Conservation (phyloP, 768 basidiomycete genomes). For the Boletus fagicola region DNA sequence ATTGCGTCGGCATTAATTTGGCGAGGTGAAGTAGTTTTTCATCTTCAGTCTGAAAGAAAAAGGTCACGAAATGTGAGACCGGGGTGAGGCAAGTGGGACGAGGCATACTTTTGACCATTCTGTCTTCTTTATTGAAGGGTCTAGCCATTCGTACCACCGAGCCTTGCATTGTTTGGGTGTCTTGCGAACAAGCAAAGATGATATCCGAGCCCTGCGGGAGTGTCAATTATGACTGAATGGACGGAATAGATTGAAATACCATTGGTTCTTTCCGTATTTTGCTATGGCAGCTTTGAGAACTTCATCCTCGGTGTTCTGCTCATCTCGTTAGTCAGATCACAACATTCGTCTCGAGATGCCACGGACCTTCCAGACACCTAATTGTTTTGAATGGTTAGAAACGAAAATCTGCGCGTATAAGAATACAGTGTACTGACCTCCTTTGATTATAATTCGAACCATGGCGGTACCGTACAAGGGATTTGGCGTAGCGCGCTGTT, state of each 20-base stretch:
- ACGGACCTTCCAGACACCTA: slow-evolving; percentile 83
- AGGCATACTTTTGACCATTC: slow-evolving; percentile 92
- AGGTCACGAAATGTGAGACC: neutral
- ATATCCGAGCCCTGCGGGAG: slow-evolving; percentile 84
- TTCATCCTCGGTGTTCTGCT: slow-evolving; percentile 93
- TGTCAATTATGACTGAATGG: neutral
- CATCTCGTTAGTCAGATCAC: slow-evolving; percentile 10
- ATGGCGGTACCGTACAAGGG: slow-evolving; percentile 37
- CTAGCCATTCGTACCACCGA: slow-evolving; percentile 99
- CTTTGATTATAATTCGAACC: slow-evolving; percentile 92
- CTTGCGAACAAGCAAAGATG: slow-evolving; percentile 94
- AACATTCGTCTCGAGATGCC: neutral
- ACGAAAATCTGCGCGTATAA: neutral
- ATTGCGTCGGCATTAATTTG: slow-evolving; percentile 99
- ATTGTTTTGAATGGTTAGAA: slow-evolving; percentile 2
- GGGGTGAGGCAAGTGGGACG: neutral
- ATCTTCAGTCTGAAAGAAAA: slow-evolving; percentile 75
- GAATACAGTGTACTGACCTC: slow-evolving; percentile 47
- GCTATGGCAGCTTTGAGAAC: slow-evolving; percentile 98
- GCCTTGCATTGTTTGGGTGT: slow-evolving; percentile 99
- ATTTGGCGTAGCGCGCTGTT: neutral
- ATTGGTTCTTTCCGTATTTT: slow-evolving; percentile 97
- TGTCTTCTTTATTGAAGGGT: slow-evolving; percentile 99
- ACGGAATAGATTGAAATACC: slow-evolving; percentile 40
- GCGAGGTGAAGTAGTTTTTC: slow-evolving; percentile 97